These are phyloP conservation scores for Hura crepitans DNA, from an alignment of 441 rosid genomes.

Conservation along the genomic window DNA sequence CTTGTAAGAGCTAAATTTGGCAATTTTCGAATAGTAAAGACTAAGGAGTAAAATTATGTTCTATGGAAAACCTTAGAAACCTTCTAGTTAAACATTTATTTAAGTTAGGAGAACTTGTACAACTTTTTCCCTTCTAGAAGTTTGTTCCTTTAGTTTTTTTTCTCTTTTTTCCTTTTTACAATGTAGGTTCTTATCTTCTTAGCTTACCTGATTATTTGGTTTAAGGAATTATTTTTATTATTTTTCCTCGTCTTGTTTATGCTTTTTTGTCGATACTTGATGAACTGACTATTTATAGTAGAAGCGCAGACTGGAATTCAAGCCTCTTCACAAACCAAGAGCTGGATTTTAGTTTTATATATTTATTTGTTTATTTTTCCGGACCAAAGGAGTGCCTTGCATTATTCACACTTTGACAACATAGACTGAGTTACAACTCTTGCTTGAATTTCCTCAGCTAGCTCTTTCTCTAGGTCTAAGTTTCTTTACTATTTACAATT, in stretches of 20 bases:
- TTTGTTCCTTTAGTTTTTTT: neutral
- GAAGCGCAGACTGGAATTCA: neutral
- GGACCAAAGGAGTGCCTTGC: neutral
- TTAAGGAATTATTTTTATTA: neutral
- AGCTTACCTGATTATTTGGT: neutral
- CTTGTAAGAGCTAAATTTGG: neutral
- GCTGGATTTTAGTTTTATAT: neutral
- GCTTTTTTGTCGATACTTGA: neutral
- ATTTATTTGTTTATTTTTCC: neutral
- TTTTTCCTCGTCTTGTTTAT: neutral
- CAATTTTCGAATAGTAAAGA: neutral
- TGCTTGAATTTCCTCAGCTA: neutral
- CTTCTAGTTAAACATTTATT: neutral
- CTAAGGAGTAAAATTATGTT: neutral
- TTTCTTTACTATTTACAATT: neutral
- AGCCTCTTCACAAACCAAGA: neutral
- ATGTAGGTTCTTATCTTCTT: too few species aligned
- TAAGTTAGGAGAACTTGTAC: neutral
- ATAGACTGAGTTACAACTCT: neutral
- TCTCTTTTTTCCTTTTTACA: too few species aligned
- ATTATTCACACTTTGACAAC: neutral
- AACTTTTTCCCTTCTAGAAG: neutral
- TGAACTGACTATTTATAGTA: neutral
- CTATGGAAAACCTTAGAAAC: neutral
- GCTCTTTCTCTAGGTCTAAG: too few species aligned